phyloP scores from a whole-genome alignment of 345 rosid genomes.

The Gossypium australe region DNA sequence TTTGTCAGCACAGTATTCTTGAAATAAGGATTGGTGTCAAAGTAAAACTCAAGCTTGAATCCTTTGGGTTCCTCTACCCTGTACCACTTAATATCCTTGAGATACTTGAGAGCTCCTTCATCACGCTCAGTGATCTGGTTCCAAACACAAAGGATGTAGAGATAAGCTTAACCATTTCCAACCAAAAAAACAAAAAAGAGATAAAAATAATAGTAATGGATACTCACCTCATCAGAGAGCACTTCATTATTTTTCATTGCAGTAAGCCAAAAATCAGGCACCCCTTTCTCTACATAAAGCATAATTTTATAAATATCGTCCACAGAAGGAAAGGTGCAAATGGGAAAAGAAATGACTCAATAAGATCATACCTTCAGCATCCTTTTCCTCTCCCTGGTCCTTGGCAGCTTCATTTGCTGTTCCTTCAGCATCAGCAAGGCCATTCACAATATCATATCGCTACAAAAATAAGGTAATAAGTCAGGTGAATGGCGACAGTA shows the following conservation, averaged over 20 bases:
- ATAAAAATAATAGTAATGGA: neutral
- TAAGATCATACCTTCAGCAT: constrained; percentile 48
- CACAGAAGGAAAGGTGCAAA: neutral
- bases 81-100: constrained; percentile 84
- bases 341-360: neutral
- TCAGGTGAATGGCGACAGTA: neutral
- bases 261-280: constrained; percentile 16
- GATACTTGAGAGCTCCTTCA: constrained; percentile 84
- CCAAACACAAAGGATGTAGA: neutral
- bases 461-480: constrained; percentile 22
- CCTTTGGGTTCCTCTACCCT: constrained; percentile 89
- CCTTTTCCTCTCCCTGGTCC: constrained; percentile 54
- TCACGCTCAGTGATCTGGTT: constrained; percentile 81
- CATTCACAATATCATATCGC: constrained; percentile 88
- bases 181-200: neutral
- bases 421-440: constrained; percentile 69
- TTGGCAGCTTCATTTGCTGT: constrained; percentile 35
- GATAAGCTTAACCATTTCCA: too few species aligned
- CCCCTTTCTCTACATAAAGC: constrained; percentile 10
- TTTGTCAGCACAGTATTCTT: constrained; percentile 81
- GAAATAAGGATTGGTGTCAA: constrained; percentile 84
- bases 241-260: constrained; percentile 98
- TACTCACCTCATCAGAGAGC: constrained; percentile 73
- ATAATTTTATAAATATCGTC: constrained; percentile 3
- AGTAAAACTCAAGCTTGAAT: constrained; percentile 90